Percentiles rank a stretch among this genome's conserved stretches.
Evolutionary conservation across 495 filamentous ascomycete species (phyloP).

Genomic region (Friedmanniomyces endolithicus): DNA sequence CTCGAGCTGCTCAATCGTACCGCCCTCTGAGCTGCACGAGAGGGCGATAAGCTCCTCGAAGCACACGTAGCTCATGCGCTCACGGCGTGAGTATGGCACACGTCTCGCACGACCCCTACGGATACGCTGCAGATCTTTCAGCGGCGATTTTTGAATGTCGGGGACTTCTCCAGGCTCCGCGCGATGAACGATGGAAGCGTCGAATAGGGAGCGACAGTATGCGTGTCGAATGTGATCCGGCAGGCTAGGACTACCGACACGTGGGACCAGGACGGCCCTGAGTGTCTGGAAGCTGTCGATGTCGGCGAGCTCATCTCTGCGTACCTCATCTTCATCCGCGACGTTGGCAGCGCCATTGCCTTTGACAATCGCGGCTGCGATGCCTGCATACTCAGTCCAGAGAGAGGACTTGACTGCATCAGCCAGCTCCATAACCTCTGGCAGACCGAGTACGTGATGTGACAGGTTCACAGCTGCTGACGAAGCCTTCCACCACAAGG

Average conservation of each 20-base stretch:
- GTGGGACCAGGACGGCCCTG: constrained; percentile 50
- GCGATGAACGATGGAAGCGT: constrained; percentile 66
- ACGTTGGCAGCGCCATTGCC: constrained; percentile 26
- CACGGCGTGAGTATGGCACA: constrained; percentile 38
- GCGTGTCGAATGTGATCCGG: constrained; percentile 53
- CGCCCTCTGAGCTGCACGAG: constrained; percentile 20
- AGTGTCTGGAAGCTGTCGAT: constrained; percentile 58
- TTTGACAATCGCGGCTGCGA: constrained; percentile 46
- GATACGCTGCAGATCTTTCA: constrained; percentile 50
- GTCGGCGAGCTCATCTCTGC: constrained; percentile 64
- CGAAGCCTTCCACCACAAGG: constrained; percentile 71
- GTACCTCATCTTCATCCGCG: constrained; percentile 33
- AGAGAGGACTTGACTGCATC: constrained; percentile 33
- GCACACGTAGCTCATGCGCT: constrained; percentile 63
- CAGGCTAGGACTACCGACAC: neutral
- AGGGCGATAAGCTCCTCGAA: constrained; percentile 72
- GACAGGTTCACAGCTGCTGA: constrained; percentile 44
- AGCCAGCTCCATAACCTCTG: constrained; percentile 41
- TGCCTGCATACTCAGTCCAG: constrained; percentile 47
- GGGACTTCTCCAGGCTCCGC: constrained; percentile 49
- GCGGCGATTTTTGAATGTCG: constrained; percentile 31
- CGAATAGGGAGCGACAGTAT: constrained; percentile 68
- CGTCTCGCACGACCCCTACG: constrained; percentile 44
- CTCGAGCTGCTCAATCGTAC: constrained; percentile 35
- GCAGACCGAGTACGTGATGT: constrained; percentile 48